Evolutionary conservation across 2,329 filamentous ascomycete species (phyloP).

Genomic region (Ophiostoma ulmi): DNA sequence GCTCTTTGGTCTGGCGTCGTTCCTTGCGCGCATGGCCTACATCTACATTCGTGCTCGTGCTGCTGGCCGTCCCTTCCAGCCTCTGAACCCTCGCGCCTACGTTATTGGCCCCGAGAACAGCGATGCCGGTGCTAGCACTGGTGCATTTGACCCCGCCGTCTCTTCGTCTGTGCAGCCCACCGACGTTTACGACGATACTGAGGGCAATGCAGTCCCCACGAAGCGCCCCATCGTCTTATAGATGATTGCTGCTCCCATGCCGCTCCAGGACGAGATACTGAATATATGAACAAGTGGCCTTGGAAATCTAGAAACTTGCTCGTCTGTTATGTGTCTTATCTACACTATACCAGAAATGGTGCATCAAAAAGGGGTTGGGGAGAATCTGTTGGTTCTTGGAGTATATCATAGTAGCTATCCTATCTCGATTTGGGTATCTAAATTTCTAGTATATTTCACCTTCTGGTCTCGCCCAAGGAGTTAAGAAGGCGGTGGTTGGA

Average conservation of each 20-base stretch:
- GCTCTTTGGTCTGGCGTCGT: slow-evolving; percentile 62
- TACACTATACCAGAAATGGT: neutral
- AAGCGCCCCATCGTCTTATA: slow-evolving; percentile 12
- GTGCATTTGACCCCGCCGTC: neutral
- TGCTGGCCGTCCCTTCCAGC: slow-evolving; percentile 60
- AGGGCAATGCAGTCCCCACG: neutral
- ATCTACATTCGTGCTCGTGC: slow-evolving; percentile 54
- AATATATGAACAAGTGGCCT: neutral
- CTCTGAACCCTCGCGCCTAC: slow-evolving; percentile 46
- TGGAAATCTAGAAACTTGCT: neutral
- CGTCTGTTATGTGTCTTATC: neutral
- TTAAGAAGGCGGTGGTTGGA: too few relatives aligned
- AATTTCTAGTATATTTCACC: too few relatives aligned
- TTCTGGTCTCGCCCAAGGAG: too few relatives aligned
- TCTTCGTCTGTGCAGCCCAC: neutral
- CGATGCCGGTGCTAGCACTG: slow-evolving; percentile 9
- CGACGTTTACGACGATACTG: neutral
- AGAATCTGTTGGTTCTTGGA: neutral
- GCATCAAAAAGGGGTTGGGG: neutral
- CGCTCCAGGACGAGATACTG: neutral
- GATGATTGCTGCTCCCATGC: neutral
- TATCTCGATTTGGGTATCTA: too few relatives aligned
- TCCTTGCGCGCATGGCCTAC: slow-evolving; percentile 53
- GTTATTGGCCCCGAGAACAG: slow-evolving; percentile 14
- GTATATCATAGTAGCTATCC: neutral